These are phyloP conservation scores for Penicillium nordicum DNA, from an alignment of 2,329 filamentous ascomycete species.

Conservation along the genomic window DNA sequence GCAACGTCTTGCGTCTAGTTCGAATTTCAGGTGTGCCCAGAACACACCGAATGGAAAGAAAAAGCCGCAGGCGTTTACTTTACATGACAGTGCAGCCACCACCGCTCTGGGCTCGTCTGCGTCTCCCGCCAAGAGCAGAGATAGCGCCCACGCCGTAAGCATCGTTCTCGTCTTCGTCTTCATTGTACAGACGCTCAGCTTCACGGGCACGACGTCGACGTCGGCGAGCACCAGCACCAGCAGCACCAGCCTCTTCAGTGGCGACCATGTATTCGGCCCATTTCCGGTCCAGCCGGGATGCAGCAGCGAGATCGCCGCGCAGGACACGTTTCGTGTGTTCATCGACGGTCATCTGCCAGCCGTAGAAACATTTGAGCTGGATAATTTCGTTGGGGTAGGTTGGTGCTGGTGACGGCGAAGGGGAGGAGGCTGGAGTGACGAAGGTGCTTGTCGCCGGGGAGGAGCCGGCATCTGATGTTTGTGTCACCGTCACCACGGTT, in stretches of 20 bases:
- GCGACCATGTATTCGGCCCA: conserved; percentile 96
- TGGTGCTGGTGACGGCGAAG: conserved; percentile 25
- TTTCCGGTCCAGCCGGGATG: conserved; percentile 76
- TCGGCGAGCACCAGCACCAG: conserved; percentile 59
- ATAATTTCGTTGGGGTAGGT: conserved; percentile 74
- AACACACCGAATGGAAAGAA: not conserved
- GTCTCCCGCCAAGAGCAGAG: conserved; percentile 46
- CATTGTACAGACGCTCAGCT: conserved; percentile 73
- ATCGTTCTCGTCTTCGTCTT: conserved; percentile 69
- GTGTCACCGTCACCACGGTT: conserved; percentile 34
- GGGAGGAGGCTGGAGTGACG: conserved; percentile 21
- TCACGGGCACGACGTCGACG: conserved; percentile 75
- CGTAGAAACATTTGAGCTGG: conserved; percentile 87
- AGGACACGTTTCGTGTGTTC: conserved; percentile 87
- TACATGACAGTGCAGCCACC: conserved; percentile 64
- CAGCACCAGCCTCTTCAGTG: conserved; percentile 73
- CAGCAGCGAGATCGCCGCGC: conserved; percentile 69
- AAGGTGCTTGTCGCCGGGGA: conserved; percentile 27
- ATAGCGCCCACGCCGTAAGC: conserved; percentile 34
- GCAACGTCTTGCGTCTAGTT: not conserved
- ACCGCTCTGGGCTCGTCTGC: conserved; percentile 62
- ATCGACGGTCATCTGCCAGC: conserved; percentile 90
- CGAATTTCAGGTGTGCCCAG: not conserved
- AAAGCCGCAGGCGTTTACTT: conserved; percentile 23
- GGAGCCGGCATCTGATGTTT: conserved; percentile 21